Evolutionary conservation across 169 alveolate genomes (phyloP).

Genomic region (Babesia ovata): DNA sequence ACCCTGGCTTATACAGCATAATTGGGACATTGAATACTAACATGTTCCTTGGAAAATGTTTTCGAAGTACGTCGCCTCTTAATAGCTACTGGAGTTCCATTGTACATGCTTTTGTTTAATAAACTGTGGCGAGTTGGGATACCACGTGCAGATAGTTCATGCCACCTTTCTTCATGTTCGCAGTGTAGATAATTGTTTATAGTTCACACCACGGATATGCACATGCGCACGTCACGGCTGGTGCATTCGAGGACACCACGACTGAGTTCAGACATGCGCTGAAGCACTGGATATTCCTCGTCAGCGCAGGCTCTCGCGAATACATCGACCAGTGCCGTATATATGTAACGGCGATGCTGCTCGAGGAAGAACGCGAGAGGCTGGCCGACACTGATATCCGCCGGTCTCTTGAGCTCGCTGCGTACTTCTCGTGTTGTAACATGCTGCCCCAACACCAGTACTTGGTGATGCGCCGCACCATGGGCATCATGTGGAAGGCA

Average conservation of each 20-base stretch:
- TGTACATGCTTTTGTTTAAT: no score
- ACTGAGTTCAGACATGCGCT: slow-evolving; percentile 30
- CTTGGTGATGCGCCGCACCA: slow-evolving; percentile 81
- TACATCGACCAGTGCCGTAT: slow-evolving; percentile 50
- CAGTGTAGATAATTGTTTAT: no score
- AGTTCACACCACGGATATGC: no score
- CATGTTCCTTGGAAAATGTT: no score
- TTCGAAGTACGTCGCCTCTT: no score
- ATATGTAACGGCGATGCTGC: slow-evolving; percentile 74
- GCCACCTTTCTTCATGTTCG: no score
- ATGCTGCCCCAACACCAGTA: slow-evolving; percentile 78
- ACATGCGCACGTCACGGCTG: slow-evolving; percentile 29
- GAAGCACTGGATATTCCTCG: slow-evolving; percentile 28
- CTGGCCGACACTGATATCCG: slow-evolving; percentile 60
- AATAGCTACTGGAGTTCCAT: no score
- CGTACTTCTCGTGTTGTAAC: slow-evolving; percentile 82
- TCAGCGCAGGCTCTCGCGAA: slow-evolving; percentile 27
- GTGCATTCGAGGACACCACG: slow-evolving; percentile 22
- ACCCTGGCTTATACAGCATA: slow-evolving; percentile 13
- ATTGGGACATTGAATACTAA: no score
- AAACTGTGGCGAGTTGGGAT: no score
- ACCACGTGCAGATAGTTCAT: no score
- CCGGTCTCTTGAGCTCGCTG: slow-evolving; percentile 81
- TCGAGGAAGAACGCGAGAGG: slow-evolving; percentile 71
- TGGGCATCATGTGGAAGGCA: not conserved